phyloP scores from a whole-genome alignment of 2,329 filamentous ascomycete species.

The Colletotrichum endophyticum region DNA sequence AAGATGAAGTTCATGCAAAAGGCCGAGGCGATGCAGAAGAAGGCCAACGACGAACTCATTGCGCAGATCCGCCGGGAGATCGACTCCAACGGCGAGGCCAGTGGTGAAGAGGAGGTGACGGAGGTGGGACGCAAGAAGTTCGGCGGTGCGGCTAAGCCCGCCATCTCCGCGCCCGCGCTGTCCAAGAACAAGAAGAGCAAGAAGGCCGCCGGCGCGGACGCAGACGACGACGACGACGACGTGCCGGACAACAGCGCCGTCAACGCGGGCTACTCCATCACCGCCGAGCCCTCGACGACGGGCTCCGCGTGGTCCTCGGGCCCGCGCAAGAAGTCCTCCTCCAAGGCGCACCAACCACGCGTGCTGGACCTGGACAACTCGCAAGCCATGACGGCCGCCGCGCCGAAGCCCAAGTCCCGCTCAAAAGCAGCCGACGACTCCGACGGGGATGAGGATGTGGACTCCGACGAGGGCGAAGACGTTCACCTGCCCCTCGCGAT shows the following conservation, averaged over 20 bases:
- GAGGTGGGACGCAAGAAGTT: slow-evolving; percentile 75
- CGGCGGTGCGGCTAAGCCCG: slow-evolving; percentile 49
- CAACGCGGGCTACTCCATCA: slow-evolving; percentile 25
- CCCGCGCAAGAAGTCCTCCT: slow-evolving; percentile 35
- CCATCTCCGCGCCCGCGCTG: slow-evolving; percentile 32
- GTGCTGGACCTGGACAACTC: slow-evolving; percentile 45
- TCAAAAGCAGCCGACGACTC: slow-evolving; percentile 28
- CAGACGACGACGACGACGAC: slow-evolving; percentile 31
- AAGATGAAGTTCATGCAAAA: slow-evolving; percentile 95
- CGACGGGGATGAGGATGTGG: slow-evolving; percentile 36
- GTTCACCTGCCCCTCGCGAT: slow-evolving; percentile 62
- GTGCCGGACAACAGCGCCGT: slow-evolving; percentile 25
- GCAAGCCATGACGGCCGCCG: slow-evolving; percentile 32
- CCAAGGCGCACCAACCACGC: slow-evolving; percentile 18
- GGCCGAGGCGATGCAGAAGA: slow-evolving; percentile 78
- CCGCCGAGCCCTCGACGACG: slow-evolving; percentile 28
- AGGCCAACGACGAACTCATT: slow-evolving; percentile 80
- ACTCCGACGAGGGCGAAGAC: slow-evolving; percentile 43
- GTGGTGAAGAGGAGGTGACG: slow-evolving; percentile 55
- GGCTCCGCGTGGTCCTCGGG: slow-evolving; percentile 48
- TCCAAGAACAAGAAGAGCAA: slow-evolving; percentile 28
- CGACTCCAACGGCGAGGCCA: slow-evolving; percentile 61
- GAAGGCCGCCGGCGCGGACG: slow-evolving; percentile 27
- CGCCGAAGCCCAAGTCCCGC: slow-evolving; percentile 24
- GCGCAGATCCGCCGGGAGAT: slow-evolving; percentile 74